These are phyloP conservation scores for Ettlia oleoabundans DNA, from an alignment of 139 green algal genomes.

Conservation along the genomic window DNA sequence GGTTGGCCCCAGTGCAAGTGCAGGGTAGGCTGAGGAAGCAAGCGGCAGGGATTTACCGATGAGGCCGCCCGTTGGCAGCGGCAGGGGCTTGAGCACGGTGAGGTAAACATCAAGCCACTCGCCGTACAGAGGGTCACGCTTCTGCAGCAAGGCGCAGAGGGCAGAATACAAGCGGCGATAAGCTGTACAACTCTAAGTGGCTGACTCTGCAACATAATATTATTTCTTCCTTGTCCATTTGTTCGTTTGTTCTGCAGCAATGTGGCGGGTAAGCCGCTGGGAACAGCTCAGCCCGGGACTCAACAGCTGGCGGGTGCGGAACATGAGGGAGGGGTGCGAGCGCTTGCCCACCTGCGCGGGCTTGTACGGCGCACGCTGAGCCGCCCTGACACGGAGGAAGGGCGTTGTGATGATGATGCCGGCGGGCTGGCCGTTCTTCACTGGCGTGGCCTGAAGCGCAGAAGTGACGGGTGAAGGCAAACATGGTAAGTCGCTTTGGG, in stretches of 20 bases:
- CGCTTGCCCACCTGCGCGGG: background rate
- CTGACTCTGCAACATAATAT: too few species aligned
- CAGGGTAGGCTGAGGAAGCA: background rate
- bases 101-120: constrained; percentile 4
- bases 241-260: too few species aligned
- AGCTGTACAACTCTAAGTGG: too few species aligned
- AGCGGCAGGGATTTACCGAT: background rate
- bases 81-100: background rate
- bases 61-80: background rate
- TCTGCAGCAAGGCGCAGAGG: too few species aligned
- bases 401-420: background rate
- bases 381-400: background rate
- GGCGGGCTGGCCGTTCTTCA: background rate
- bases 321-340: too few species aligned
- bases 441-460: background rate
- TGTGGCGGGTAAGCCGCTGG: too few species aligned
- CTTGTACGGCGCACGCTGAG: background rate
- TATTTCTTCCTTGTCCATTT: too few species aligned
- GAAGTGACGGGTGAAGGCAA: too few species aligned
- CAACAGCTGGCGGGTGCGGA: too few species aligned
- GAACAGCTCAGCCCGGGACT: too few species aligned
- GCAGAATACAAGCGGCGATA: too few species aligned
- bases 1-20: background rate
- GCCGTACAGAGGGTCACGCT: background rate
- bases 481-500: too few species aligned